Conservation (phyloP, 306 rosid genomes). For the Pachyrhizus erosus region DNA sequence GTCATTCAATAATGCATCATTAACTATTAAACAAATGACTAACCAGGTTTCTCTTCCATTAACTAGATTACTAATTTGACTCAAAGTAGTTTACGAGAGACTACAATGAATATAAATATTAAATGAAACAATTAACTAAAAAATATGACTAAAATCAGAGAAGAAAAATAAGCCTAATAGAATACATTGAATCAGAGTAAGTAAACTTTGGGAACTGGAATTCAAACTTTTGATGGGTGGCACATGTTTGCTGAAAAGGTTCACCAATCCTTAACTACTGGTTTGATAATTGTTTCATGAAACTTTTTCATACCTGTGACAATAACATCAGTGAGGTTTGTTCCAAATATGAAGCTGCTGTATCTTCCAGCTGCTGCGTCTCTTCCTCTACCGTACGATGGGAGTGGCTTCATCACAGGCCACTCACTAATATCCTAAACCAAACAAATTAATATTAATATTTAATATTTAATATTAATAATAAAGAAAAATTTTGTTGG, state of each 20-base stretch:
- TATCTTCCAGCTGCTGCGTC: slow-evolving; percentile 66
- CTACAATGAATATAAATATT: background rate
- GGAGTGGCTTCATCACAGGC: slow-evolving; percentile 70
- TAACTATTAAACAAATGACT: background rate
- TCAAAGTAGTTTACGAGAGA: background rate
- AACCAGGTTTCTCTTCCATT: background rate
- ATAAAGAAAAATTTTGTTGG: background rate
- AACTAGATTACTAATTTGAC: background rate
- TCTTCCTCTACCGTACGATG: slow-evolving; percentile 86
- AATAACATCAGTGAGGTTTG: slow-evolving; percentile 77
- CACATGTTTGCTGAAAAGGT: slow-evolving; percentile 47
- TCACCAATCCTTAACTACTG: slow-evolving; percentile 39
- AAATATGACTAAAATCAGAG: background rate
- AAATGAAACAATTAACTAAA: background rate
- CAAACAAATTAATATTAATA: background rate
- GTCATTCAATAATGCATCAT: too few relatives aligned
- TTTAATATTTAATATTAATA: background rate
- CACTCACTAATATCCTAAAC: slow-evolving; percentile 67
- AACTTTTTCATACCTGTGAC: slow-evolving; percentile 60
- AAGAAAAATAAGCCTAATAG: too few relatives aligned
- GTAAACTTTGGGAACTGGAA: background rate
- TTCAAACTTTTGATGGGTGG: slow-evolving; percentile 30
- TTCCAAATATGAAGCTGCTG: slow-evolving; percentile 68
- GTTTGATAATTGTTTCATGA: slow-evolving; percentile 23
- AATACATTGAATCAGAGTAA: slow-evolving; percentile 2